Conservation (phyloP, 768 basidiomycete species). For the Lactarius vividus region DNA sequence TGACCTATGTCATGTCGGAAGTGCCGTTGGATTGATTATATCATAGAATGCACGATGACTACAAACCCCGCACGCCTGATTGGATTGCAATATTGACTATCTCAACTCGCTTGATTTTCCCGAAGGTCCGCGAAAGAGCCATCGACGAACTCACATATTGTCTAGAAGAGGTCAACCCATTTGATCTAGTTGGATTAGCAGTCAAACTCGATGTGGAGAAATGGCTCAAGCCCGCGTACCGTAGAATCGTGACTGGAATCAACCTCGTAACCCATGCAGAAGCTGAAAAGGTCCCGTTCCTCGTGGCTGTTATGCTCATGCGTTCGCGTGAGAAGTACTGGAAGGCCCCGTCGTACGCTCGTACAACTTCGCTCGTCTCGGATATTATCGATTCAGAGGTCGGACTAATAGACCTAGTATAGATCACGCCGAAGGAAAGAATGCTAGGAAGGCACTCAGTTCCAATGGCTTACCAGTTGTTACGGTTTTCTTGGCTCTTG, state of each 20-base stretch:
- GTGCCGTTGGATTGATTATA: neutral
- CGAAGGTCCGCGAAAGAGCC: constrained; percentile 22
- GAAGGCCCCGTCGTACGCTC: too few species aligned
- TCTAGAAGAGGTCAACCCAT: constrained; percentile 13
- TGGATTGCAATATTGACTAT: constrained; percentile 27
- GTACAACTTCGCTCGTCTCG: neutral
- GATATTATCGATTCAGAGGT: constrained; percentile 1
- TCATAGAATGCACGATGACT: constrained; percentile 22
- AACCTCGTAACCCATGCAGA: neutral
- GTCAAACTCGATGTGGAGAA: constrained; percentile 25
- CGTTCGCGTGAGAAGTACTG: neutral
- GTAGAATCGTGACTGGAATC: neutral
- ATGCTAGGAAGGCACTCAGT: too few species aligned
- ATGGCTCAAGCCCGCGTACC: constrained; percentile 28
- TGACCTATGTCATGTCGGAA: neutral
- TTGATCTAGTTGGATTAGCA: constrained; percentile 27
- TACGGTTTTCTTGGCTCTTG: too few species aligned
- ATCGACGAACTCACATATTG: constrained; percentile 19
- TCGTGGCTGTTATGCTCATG: neutral
- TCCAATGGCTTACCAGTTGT: too few species aligned
- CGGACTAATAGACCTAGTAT: neutral
- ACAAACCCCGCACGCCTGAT: neutral
- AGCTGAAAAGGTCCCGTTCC: neutral
- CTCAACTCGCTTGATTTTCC: constrained; percentile 24
- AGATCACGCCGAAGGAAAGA: too few species aligned